Evolutionary conservation across 768 basidiomycete species (phyloP).

Genomic region (Mycena rebaudengoi): DNA sequence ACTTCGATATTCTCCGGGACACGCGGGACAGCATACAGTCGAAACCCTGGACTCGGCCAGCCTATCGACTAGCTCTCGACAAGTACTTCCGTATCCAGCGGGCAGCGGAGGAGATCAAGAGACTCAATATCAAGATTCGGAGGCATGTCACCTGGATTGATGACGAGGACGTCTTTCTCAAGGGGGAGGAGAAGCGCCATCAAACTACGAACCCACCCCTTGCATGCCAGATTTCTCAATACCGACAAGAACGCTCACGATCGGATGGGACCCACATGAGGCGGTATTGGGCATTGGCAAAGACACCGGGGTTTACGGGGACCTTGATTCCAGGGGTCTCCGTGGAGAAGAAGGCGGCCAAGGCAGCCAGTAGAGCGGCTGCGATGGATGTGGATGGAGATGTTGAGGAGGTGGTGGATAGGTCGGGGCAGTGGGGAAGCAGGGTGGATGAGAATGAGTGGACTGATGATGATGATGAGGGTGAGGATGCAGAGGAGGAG

Average conservation of each 20-base stretch:
- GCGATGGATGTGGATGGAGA: background rate
- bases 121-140: slow-evolving; percentile 32
- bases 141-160: slow-evolving; percentile 23
- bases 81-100: slow-evolving; percentile 25
- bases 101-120: slow-evolving; percentile 33
- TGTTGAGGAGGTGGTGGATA: background rate
- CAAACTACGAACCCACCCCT: background rate
- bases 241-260: background rate
- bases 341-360: background rate
- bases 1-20: slow-evolving; percentile 31
- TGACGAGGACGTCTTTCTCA: slow-evolving; percentile 18
- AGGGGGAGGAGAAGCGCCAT: background rate
- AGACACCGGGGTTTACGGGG: slow-evolving; percentile 1
- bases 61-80: slow-evolving; percentile 21
- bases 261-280: slow-evolving; percentile 6
- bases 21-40: background rate
- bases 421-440: background rate
- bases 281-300: background rate
- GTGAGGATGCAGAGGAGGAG: no score
- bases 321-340: background rate
- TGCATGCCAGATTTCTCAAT: background rate
- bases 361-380: no score
- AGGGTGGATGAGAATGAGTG: background rate
- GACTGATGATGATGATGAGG: background rate
- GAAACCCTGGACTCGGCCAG: slow-evolving; percentile 21